Evolutionary conservation across 1,284 basidiomycete species (phyloP).

Genomic region (Tremellales sp.): DNA sequence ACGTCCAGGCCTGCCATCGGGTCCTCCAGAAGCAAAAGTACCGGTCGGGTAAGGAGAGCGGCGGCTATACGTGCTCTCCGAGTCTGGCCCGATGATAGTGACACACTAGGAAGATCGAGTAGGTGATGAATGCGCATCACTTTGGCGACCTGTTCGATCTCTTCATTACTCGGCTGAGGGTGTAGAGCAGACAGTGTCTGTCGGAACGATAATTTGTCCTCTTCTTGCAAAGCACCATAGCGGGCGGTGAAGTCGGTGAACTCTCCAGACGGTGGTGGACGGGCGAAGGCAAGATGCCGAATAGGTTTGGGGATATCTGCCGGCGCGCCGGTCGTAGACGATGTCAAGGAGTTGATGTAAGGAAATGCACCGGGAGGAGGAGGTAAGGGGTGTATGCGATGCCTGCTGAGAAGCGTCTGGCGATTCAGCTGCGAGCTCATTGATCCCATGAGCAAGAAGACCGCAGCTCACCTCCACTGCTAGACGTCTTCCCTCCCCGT

Average conservation of each 20-base stretch:
- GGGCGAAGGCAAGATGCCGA: conserved; percentile 68
- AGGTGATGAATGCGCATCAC: conserved; percentile 59
- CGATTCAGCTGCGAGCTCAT: not conserved
- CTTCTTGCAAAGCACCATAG: conserved; percentile 79
- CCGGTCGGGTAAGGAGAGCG: conserved; percentile 66
- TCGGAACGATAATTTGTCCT: conserved; percentile 64
- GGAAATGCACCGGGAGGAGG: conserved; percentile 68
- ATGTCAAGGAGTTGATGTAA: conserved; percentile 50
- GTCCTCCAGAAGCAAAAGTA: conserved; percentile 76
- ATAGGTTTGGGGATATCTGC: conserved; percentile 1
- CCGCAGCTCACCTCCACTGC: conserved; percentile 58
- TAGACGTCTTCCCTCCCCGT: conserved; percentile 54
- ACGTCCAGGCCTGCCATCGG: conserved; percentile 54
- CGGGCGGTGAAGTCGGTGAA: conserved; percentile 89
- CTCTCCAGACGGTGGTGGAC: conserved; percentile 61
- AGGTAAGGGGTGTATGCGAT: conserved; percentile 59
- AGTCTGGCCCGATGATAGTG: conserved; percentile 88
- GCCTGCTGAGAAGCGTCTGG: conserved; percentile 65
- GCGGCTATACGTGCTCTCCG: conserved; percentile 77
- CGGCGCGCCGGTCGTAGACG: conserved; percentile 4
- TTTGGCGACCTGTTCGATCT: conserved; percentile 40
- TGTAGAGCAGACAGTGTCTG: conserved; percentile 28
- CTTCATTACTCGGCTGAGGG: conserved; percentile 34
- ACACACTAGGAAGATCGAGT: conserved; percentile 75
- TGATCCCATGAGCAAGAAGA: not conserved